Conservation (phyloP, 306 rosid species). For the Senna siamea region DNA sequence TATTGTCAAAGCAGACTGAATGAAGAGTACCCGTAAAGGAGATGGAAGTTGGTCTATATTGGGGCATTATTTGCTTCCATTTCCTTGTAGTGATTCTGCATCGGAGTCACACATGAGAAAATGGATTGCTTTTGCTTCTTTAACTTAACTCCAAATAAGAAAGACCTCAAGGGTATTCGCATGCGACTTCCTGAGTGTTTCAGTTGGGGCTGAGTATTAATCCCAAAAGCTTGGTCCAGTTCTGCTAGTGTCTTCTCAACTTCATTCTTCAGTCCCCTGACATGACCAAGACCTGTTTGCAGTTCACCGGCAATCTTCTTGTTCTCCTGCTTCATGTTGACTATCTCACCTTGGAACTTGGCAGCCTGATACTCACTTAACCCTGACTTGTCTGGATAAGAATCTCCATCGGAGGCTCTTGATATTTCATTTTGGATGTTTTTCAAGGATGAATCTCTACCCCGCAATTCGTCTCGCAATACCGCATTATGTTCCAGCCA, state of each 20-base stretch:
- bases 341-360: slow-evolving; percentile 89
- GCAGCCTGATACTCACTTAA: slow-evolving; percentile 71
- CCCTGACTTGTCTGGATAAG: slow-evolving; percentile 36
- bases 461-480: slow-evolving; percentile 68
- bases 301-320: slow-evolving; percentile 72
- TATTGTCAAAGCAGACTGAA: slow-evolving; percentile 27
- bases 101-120: slow-evolving; percentile 66
- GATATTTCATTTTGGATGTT: slow-evolving; percentile 71
- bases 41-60: slow-evolving; percentile 29
- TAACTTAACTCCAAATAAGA: slow-evolving; percentile 89
- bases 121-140: slow-evolving; percentile 68
- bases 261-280: slow-evolving; percentile 57
- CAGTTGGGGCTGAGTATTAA: slow-evolving; percentile 17
- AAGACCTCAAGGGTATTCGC: slow-evolving; percentile 83
- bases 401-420: slow-evolving; percentile 38
- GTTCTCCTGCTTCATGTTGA: slow-evolving; percentile 90
- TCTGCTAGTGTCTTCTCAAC: slow-evolving; percentile 70
- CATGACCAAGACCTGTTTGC: slow-evolving; percentile 68
- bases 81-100: slow-evolving; percentile 59
- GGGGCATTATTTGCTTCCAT: slow-evolving; percentile 31
- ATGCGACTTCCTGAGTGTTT: slow-evolving; percentile 45
- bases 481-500: slow-evolving; percentile 88
- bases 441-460: slow-evolving; percentile 63
- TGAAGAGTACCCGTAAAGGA: too few species aligned
- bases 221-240: slow-evolving; percentile 62